Evolutionary conservation across 2,329 filamentous ascomycete species (phyloP).

Genomic region (Penicillium freii): DNA sequence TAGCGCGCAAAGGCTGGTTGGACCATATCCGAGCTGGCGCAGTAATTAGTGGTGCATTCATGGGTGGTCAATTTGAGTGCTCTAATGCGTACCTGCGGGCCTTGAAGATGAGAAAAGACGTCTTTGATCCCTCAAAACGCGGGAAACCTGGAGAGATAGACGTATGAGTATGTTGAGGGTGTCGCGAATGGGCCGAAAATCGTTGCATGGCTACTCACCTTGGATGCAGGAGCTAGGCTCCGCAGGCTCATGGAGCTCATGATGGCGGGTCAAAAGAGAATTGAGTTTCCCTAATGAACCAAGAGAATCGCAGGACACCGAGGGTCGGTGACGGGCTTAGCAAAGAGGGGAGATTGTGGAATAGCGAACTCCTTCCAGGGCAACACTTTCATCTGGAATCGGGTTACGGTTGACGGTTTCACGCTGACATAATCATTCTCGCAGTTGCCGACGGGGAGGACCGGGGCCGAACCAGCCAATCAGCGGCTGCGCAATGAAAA

Average conservation of each 20-base stretch:
- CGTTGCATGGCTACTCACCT: slow-evolving; percentile 39
- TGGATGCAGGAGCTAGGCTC: slow-evolving; percentile 50
- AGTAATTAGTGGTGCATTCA: slow-evolving; percentile 25
- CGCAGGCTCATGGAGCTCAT: slow-evolving; percentile 53
- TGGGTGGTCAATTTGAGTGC: slow-evolving; percentile 16
- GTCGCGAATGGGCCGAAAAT: slow-evolving; percentile 22
- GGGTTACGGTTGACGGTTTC: slow-evolving; percentile 19
- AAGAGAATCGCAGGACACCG: slow-evolving; percentile 23
- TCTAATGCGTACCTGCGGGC: slow-evolving; percentile 63
- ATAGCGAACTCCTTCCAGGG: slow-evolving; percentile 24
- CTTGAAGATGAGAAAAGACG: slow-evolving; percentile 85
- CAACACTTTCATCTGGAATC: slow-evolving; percentile 16
- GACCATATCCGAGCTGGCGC: slow-evolving; percentile 75
- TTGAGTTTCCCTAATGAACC: slow-evolving; percentile 27
- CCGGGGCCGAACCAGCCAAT: slow-evolving; percentile 36
- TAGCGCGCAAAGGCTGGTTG: slow-evolving; percentile 81
- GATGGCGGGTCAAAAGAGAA: slow-evolving; percentile 37
- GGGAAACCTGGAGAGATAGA: slow-evolving; percentile 56
- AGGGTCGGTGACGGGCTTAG: slow-evolving; percentile 16
- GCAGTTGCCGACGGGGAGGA: slow-evolving; percentile 35
- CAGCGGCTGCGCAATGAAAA: slow-evolving; percentile 34
- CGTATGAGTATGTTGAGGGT: slow-evolving; percentile 23
- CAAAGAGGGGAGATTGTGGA: slow-evolving; percentile 22
- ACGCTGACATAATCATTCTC: slow-evolving; percentile 36
- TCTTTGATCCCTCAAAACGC: slow-evolving; percentile 61